A percentile compares a stretch with the other conserved stretches of the same genome.
Conservation (phyloP, 345 rosid genomes). For the Erucastrum elatum region DNA sequence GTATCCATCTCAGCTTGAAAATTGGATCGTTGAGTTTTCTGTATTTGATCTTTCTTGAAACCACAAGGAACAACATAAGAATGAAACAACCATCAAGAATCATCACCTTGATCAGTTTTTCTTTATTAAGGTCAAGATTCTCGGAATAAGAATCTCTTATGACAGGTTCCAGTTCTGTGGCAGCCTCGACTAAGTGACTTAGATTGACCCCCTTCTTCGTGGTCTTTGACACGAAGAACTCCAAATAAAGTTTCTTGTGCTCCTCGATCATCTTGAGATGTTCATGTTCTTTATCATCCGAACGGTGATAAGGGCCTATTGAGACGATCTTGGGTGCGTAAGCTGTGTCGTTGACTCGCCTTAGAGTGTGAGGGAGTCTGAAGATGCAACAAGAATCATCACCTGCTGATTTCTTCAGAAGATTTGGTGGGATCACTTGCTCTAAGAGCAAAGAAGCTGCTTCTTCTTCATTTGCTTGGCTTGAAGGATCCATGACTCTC, state of each 20-base stretch:
- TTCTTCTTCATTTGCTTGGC: neutral
- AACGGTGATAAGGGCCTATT: conserved; percentile 42
- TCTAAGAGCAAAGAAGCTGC: neutral
- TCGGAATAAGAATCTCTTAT: conserved; percentile 44
- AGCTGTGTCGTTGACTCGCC: conserved; percentile 33
- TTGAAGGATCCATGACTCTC: neutral
- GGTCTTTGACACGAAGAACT: conserved; percentile 29
- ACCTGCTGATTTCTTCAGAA: conserved; percentile 30
- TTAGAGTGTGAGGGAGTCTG: conserved; percentile 45
- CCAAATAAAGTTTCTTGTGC: conserved; percentile 1
- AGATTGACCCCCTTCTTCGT: neutral
- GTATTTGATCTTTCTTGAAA: neutral
- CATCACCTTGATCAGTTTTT: conserved; percentile 43
- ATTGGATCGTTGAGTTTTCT: conserved; percentile 41
- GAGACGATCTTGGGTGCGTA: conserved; percentile 52
- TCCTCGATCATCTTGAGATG: neutral
- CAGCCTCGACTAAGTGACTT: neutral
- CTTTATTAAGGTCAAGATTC: neutral
- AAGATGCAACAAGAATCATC: conserved; percentile 47
- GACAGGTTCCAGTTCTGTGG: conserved; percentile 2
- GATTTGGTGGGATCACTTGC: neutral
- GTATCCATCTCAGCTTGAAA: conserved; percentile 47
- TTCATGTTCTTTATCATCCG: neutral
- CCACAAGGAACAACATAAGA: conserved; percentile 47
- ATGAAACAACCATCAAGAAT: conserved; percentile 59